Evolutionary conservation across 2,329 filamentous ascomycete genomes (phyloP), one percentile per base, ranked within the genome.

Genomic region (Stagonosporopsis chrysanthemi): DNA sequence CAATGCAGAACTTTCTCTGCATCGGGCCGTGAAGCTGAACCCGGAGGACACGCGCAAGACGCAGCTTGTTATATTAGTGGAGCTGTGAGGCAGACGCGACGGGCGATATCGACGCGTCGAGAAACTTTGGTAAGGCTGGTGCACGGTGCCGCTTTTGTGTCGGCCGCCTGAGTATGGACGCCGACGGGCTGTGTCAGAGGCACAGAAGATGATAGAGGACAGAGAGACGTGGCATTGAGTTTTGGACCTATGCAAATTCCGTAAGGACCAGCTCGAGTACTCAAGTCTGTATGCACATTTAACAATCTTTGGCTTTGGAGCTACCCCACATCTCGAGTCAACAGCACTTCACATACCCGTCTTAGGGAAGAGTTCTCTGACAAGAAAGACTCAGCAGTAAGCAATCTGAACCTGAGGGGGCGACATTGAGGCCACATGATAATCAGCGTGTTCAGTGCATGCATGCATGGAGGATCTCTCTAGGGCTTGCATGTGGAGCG

Each of bases 81-180:
- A 68, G 61, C 60, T 47, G 44, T 46, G 62, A 65, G 59, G 58
- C 57, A 56, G 62, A 66, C 64, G 63, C 63, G 64, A 68, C 58
- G 54, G 56, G 65, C 67, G 65, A 55, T 64, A 67, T 64, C 56
- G 64, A 76, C 73, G 72, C 73, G 72, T 76, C 68, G 56, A 62
- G 63, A 72, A 66, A 70, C 62, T 56, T 56, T 64, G 60, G 57
- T 60, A 43, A 58, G 54, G 50, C 56, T 54, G 56, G 67, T 54
- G 66, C 67, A 67, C 67, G 64, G 66, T 65, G 50, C 50, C 54
- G 48, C 54, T 33, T 26, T 48, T 22, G 36, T 47, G 47, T 51
- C 56, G 50, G 40, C 46, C 48, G 44, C 24, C 17, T n/a, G 19
- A 33, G 24, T 45, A n/a, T 15, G 19, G 24, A 29, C 42, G 26